A percentile compares a stretch with the other conserved stretches of the same genome.
These are phyloP conservation scores for Ulmus americana DNA, from an alignment of 331 rosid species.

Conservation along the genomic window DNA sequence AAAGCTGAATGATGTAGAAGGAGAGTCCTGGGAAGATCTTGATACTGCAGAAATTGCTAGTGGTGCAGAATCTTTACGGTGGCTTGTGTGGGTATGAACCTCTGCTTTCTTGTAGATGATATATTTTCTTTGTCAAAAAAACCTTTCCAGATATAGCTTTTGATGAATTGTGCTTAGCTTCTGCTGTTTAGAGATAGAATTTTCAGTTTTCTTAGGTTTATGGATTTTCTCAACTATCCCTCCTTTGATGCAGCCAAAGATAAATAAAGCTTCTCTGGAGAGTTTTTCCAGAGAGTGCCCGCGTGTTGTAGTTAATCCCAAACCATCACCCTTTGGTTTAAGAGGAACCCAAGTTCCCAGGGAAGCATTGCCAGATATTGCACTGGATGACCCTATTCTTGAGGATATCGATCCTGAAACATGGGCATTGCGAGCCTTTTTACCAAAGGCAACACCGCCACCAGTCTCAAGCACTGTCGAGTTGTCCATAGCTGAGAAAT, in stretches of 20 bases:
- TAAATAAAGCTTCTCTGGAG: constrained; percentile 59
- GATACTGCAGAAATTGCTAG: constrained; percentile 51
- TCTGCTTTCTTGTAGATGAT: constrained; percentile 10
- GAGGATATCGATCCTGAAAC: constrained; percentile 62
- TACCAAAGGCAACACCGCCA: constrained; percentile 24
- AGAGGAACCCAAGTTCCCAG: constrained; percentile 52
- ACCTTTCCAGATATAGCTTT: not conserved
- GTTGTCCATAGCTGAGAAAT: constrained; percentile 77
- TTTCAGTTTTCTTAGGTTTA: not conserved
- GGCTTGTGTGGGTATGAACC: constrained; percentile 82
- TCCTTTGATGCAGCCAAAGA: constrained; percentile 55
- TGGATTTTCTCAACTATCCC: not conserved
- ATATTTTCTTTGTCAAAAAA: not conserved
- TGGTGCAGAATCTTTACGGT: constrained; percentile 66
- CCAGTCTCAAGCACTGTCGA: constrained; percentile 36
- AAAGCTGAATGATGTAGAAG: constrained; percentile 55
- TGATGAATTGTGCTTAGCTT: not conserved
- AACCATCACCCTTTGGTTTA: constrained; percentile 58
- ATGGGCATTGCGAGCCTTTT: constrained; percentile 55
- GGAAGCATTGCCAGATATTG: constrained; percentile 59
- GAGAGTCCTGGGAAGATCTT: constrained; percentile 93
- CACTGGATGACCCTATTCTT: constrained; percentile 47
- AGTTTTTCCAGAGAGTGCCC: constrained; percentile 65
- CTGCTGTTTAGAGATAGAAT: not conserved
- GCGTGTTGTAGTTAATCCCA: constrained; percentile 66